Percentiles rank a stretch among this genome's conserved stretches.
These are phyloP conservation scores for Aspergillus uvarum DNA, from an alignment of 2,329 filamentous ascomycete species.

Conservation along the genomic window DNA sequence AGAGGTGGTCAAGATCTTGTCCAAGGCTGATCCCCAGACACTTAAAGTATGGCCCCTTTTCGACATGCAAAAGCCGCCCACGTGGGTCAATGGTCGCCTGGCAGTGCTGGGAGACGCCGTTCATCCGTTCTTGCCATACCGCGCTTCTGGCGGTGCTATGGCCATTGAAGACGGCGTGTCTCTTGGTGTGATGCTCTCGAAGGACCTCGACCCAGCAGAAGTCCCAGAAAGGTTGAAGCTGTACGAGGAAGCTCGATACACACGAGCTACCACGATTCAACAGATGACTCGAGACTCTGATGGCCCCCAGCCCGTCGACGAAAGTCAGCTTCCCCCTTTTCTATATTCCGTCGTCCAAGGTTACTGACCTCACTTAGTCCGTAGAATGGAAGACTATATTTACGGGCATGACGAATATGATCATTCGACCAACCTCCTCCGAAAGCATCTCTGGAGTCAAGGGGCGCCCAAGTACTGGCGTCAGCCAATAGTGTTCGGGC, in stretches of 20 bases:
- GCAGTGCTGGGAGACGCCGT: constrained; percentile 66
- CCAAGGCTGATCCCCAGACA: constrained; percentile 45
- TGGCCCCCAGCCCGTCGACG: constrained; percentile 15
- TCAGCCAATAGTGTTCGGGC: constrained; percentile 49
- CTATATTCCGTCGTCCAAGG: not conserved
- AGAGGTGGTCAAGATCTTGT: constrained; percentile 34
- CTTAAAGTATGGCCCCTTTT: constrained; percentile 60
- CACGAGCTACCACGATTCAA: constrained; percentile 59
- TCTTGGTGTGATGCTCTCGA: constrained; percentile 56
- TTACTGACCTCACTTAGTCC: constrained; percentile 8
- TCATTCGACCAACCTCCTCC: constrained; percentile 52
- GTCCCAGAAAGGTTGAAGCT: constrained; percentile 58
- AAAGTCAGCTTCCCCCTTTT: constrained; percentile 13
- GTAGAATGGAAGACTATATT: constrained; percentile 44
- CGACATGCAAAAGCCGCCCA: constrained; percentile 61
- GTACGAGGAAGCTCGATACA: constrained; percentile 59
- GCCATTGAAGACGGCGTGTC: constrained; percentile 68
- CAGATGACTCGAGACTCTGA: constrained; percentile 52
- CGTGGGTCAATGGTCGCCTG: constrained; percentile 56
- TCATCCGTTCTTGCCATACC: constrained; percentile 66
- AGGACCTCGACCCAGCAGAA: constrained; percentile 45
- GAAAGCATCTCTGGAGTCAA: constrained; percentile 48
- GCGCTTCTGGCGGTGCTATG: constrained; percentile 61
- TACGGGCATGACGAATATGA: constrained; percentile 62
- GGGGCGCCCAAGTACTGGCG: constrained; percentile 44